Conservation (phyloP, 192 early-diverging fungal species). For the Backusella liffmaniae region DNA sequence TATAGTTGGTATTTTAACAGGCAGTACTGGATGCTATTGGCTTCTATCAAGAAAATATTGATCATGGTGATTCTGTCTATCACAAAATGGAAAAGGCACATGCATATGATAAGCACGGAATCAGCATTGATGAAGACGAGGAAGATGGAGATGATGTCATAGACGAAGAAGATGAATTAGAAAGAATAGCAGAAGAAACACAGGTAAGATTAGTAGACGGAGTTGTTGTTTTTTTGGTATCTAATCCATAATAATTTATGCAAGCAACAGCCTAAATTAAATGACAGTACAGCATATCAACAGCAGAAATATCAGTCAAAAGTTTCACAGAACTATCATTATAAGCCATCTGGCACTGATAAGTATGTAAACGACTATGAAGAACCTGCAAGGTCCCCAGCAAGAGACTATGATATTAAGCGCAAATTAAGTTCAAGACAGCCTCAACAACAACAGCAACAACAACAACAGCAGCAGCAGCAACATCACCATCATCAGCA, state of each 20-base stretch:
- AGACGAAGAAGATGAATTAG: neutral
- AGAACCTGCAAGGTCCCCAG: neutral
- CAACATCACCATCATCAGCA: neutral
- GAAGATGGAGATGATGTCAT: neutral
- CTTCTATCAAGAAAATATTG: conserved; percentile 72
- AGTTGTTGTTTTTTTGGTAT: no score
- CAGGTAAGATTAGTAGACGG: neutral
- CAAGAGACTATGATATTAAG: conserved; percentile 15
- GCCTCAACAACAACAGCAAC: neutral
- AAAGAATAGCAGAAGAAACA: neutral
- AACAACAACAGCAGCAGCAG: neutral
- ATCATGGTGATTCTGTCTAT: conserved; percentile 33
- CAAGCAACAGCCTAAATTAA: neutral
- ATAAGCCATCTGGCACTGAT: neutral
- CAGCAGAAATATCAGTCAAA: neutral
- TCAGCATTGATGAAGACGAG: neutral
- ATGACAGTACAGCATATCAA: neutral
- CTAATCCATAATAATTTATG: neutral
- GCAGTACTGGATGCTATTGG: conserved; percentile 81
- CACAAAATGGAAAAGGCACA: conserved; percentile 38
- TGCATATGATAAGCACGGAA: conserved; percentile 4
- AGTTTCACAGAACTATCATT: neutral
- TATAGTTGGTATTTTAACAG: conserved; percentile 18
- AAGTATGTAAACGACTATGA: neutral
- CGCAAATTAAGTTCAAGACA: conserved; percentile 8